Conservation (phyloP, 2,329 filamentous ascomycete species). For the Penicillium oxalicum region DNA sequence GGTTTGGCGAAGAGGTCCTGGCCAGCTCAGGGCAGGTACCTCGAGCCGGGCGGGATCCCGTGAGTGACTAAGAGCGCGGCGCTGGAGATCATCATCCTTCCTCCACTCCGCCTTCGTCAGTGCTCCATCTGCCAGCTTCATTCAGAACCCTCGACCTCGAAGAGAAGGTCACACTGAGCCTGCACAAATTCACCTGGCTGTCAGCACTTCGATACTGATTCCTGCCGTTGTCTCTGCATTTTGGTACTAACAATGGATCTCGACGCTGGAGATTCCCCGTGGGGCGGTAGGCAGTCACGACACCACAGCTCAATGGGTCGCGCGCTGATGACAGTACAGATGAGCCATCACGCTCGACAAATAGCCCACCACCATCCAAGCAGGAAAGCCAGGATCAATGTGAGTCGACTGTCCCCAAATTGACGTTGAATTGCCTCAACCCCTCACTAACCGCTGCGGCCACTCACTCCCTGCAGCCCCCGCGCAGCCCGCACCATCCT, state of each 20-base stretch:
- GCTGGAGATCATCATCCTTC: constrained; percentile 14
- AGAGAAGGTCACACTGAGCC: constrained; percentile 8
- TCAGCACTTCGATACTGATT: constrained; percentile 1
- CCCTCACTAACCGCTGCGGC: constrained; percentile 16
- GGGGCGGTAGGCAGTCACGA: constrained; percentile 40
- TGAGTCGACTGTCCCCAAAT: constrained; percentile 15
- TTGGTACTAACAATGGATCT: constrained; percentile 32
- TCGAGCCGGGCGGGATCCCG: constrained; percentile 12
- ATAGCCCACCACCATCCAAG: constrained; percentile 21
- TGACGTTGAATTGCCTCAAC: constrained; percentile 5
- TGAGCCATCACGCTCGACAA: constrained; percentile 41
- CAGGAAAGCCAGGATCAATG: constrained; percentile 27
- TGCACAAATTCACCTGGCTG: not conserved
- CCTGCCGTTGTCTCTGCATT: not conserved
- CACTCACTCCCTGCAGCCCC: constrained; percentile 19
- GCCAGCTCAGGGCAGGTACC: too few relatives aligned
- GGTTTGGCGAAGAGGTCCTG: too few relatives aligned
- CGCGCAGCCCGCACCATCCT: constrained; percentile 27
- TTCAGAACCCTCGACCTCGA: constrained; percentile 2
- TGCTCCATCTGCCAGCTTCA: constrained; percentile 8
- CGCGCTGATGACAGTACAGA: constrained; percentile 32
- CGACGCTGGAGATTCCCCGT: constrained; percentile 44
- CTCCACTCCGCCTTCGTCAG: constrained; percentile 9
- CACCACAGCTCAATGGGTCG: constrained; percentile 18
- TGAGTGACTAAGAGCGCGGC: constrained; percentile 20